Conservation (phyloP, 768 basidiomycete genomes). For the Cytidiella melzeri region DNA sequence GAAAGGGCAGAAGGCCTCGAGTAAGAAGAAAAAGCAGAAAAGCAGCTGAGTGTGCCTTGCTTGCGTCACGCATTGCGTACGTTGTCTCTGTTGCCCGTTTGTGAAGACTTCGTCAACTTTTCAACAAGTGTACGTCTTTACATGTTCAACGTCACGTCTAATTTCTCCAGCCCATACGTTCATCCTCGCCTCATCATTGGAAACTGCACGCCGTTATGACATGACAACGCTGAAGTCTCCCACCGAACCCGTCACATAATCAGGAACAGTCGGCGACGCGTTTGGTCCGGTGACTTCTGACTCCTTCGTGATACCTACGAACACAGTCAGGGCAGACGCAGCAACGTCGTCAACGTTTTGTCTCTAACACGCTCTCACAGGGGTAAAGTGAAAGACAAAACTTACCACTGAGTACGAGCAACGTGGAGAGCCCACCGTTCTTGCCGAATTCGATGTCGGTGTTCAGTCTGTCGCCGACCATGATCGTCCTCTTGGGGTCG, state of each 20-base stretch:
- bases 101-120: background rate
- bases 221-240: conserved; percentile 54
- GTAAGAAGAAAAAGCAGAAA: conserved; percentile 7
- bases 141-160: background rate
- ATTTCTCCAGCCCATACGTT: background rate
- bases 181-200: background rate
- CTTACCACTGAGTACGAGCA: conserved; percentile 89
- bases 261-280: conserved; percentile 68
- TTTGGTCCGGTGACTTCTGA: conserved; percentile 67
- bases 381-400: no score
- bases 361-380: no score
- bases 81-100: background rate
- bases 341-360: background rate
- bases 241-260: conserved; percentile 75
- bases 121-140: conserved; percentile 1
- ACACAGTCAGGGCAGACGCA: conserved; percentile 1
- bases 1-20: background rate
- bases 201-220: conserved; percentile 1
- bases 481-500: conserved; percentile 82
- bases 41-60: conserved; percentile 1
- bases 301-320: conserved; percentile 69
- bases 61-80: background rate
- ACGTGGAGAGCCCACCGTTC: conserved; percentile 76
- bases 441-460: conserved; percentile 96
- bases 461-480: conserved; percentile 93